Percentiles rank a stretch among this genome's conserved stretches.
phyloP scores from a whole-genome alignment of 345 rosid genomes.

The Eucalyptus guilfoylei region DNA sequence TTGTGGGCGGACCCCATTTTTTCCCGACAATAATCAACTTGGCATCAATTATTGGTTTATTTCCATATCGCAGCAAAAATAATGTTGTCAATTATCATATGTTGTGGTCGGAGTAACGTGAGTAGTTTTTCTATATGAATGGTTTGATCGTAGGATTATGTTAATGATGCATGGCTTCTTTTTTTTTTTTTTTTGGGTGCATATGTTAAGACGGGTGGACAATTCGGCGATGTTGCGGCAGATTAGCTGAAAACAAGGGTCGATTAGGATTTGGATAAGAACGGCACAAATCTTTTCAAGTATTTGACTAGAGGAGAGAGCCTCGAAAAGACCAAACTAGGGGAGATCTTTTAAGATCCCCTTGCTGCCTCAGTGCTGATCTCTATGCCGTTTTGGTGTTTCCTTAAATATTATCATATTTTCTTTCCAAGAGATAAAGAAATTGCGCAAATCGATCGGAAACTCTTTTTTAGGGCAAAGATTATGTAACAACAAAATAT shows the following conservation, averaged over 20 bases:
- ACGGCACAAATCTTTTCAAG: too few species aligned
- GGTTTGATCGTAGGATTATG: neutral
- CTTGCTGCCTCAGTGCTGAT: neutral
- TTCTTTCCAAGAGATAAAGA: neutral
- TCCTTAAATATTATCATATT: neutral
- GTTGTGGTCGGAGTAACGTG: fast-evolving
- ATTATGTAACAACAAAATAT: neutral
- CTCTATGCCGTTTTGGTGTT: neutral
- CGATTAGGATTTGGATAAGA: too few species aligned
- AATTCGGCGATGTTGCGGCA: too few species aligned
- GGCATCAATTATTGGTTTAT: neutral
- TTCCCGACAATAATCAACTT: neutral
- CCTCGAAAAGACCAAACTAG: neutral
- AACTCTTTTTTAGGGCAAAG: neutral
- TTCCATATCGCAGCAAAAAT: too few species aligned
- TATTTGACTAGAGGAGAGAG: too few species aligned
- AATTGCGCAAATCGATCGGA: neutral
- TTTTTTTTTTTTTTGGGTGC: too few species aligned
- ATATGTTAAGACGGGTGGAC: too few species aligned
- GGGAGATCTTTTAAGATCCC: neutral
- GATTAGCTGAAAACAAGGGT: too few species aligned
- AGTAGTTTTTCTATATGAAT: too few species aligned
- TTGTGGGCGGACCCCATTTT: fast-evolving
- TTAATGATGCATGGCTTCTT: too few species aligned
- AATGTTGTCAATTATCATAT: too few species aligned